These are phyloP conservation scores for Allium sativum DNA, from an alignment of 106 monocot species.

Conservation along the genomic window DNA sequence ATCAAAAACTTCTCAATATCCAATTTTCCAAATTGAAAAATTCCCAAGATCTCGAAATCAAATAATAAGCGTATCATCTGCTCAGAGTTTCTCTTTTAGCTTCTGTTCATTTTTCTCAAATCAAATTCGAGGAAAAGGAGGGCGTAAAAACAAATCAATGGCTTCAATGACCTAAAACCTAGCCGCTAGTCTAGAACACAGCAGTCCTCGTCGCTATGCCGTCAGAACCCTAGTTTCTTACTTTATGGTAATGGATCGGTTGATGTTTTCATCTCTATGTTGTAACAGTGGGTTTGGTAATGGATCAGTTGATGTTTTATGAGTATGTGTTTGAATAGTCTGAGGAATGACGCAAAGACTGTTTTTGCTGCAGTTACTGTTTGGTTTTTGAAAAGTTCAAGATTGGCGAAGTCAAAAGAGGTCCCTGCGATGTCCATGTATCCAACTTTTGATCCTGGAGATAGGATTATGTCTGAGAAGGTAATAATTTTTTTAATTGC, in stretches of 20 bases:
- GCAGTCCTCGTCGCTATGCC: constrained; percentile 39
- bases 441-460: constrained; percentile 71
- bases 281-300: not conserved
- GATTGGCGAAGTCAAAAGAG: constrained; percentile 54
- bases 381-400: constrained; percentile 37
- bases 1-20: too few relatives aligned
- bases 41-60: too few relatives aligned
- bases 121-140: too few relatives aligned
- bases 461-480: constrained; percentile 71
- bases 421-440: constrained; percentile 60
- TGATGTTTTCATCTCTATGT: not conserved
- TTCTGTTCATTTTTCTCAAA: too few relatives aligned
- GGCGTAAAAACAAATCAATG: constrained; percentile 19
- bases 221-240: not conserved
- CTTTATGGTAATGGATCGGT: constrained; percentile 4
- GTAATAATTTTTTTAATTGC: constrained; percentile 16
- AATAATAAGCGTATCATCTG: too few relatives aligned
- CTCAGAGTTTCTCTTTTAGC: too few relatives aligned
- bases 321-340: constrained; percentile 8
- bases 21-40: too few relatives aligned
- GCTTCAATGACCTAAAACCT: constrained; percentile 53
- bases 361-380: constrained; percentile 57
- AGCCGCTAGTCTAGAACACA: constrained; percentile 26
- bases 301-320: not conserved
- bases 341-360: constrained; percentile 47